phyloP scores from a whole-genome alignment of 2,329 filamentous ascomycete species.

The Diaporthe destruens region DNA sequence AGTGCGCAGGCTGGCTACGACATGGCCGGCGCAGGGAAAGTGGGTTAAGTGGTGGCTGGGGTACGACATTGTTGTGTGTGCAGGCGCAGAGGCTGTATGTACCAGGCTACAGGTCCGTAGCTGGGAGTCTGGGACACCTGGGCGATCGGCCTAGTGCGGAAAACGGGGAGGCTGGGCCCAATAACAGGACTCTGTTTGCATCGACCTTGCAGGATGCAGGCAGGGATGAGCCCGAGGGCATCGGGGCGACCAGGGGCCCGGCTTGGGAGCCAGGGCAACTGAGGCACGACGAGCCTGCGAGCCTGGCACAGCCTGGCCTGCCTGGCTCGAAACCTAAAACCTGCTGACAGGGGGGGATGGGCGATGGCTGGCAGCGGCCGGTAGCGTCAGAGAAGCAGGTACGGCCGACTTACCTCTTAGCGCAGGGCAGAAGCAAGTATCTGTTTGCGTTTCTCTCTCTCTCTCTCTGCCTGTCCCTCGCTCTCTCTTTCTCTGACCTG shows the following conservation, averaged over 20 bases:
- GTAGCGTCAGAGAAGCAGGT: slow-evolving; percentile 25
- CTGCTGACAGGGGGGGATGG: slow-evolving; percentile 19
- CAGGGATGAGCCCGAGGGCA: slow-evolving; percentile 8
- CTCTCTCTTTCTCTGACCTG: slow-evolving; percentile 1
- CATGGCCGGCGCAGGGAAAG: slow-evolving; percentile 34
- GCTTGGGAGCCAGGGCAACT: slow-evolving; percentile 19
- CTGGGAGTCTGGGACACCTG: slow-evolving; percentile 9
- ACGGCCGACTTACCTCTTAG: slow-evolving; percentile 3
- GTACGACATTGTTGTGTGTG: slow-evolving; percentile 25
- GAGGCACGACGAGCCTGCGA: slow-evolving; percentile 7
- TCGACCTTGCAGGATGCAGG: slow-evolving; percentile 20
- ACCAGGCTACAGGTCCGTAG: background rate
- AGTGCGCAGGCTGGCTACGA: slow-evolving; percentile 19
- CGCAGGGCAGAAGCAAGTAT: slow-evolving; percentile 21
- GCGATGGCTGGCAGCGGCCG: slow-evolving; percentile 19
- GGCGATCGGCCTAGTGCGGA: slow-evolving; percentile 28
- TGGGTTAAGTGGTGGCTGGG: slow-evolving; percentile 35
- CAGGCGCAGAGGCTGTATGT: slow-evolving; percentile 16
- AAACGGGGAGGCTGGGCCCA: slow-evolving; percentile 38
- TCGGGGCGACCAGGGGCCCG: background rate
- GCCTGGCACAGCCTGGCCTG: slow-evolving; percentile 14
- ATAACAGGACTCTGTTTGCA: slow-evolving; percentile 31
- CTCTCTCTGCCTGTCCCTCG: background rate
- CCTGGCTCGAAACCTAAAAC: slow-evolving; percentile 32
- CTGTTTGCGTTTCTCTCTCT: background rate